A percentile compares a stretch with the other conserved stretches of the same genome.
Evolutionary conservation across 176 grass and related monocot genomes (phyloP).

Genomic region (Metroxylon sagu): DNA sequence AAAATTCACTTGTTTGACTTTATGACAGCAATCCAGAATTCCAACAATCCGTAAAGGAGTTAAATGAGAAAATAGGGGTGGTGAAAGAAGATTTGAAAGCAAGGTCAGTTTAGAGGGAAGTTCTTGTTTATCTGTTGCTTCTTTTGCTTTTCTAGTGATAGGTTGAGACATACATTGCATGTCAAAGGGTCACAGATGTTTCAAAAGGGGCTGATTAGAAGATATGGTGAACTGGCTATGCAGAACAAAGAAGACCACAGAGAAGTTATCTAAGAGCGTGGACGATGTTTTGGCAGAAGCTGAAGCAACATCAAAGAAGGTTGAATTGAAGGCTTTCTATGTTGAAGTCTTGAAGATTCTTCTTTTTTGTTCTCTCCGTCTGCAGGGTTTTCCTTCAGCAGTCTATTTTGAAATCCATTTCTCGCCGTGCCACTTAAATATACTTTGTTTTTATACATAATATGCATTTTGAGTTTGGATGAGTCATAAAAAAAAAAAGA

Average conservation of each 20-base stretch:
- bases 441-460: no score
- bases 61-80: conserved; percentile 80
- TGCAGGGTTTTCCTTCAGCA: no score
- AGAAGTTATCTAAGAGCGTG: no score
- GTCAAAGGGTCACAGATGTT: neutral
- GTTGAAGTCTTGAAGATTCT: no score
- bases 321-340: no score
- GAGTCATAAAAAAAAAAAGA: no score
- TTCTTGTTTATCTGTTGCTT: neutral
- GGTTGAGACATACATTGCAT: neutral
- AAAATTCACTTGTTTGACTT: conserved; percentile 22
- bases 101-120: conserved; percentile 38
- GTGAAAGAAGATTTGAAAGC: conserved; percentile 91
- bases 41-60: conserved; percentile 75
- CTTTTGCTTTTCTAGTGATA: neutral
- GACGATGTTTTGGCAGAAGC: no score
- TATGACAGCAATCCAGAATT: conserved; percentile 74
- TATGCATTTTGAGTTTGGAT: no score
- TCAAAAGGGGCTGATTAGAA: conserved; percentile 2
- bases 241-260: neutral
- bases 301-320: no score
- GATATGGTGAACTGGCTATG: conserved; percentile 12
- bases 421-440: no score
- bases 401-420: no score
- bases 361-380: no score